A percentile compares a stretch with the other conserved stretches of the same genome.
These are phyloP conservation scores for Leishmania lainsoni DNA, from an alignment of 208 protist genomes.

Conservation along the genomic window DNA sequence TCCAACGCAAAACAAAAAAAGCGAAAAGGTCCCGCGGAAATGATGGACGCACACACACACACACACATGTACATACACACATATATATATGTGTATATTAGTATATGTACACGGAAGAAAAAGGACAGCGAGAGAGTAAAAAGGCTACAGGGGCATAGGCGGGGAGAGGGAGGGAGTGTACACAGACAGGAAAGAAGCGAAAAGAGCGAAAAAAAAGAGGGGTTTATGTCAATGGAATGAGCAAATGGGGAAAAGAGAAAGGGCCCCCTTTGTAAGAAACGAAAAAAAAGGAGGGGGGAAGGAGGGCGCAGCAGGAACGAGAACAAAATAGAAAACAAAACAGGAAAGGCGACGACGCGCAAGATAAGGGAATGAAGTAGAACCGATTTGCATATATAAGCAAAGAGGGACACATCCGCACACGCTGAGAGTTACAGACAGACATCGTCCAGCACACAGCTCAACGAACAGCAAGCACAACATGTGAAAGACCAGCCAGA, in stretches of 20 bases:
- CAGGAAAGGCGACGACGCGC: neutral
- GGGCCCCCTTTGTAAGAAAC: neutral
- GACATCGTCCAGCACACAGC: neutral
- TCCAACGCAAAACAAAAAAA: neutral
- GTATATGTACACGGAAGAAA: neutral
- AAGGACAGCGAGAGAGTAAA: neutral
- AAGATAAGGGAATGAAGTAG: neutral
- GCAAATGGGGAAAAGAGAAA: neutral
- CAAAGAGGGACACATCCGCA: neutral
- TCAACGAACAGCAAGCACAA: neutral
- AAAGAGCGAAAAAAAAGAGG: no score
- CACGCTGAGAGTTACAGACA: neutral
- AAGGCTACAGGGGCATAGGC: neutral
- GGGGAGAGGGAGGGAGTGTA: neutral
- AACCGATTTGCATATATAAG: neutral
- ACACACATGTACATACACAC: neutral
- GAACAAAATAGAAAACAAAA: neutral
- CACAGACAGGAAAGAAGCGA: neutral
- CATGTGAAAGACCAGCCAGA: no score
- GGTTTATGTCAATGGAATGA: neutral
- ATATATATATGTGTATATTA: conserved; percentile 13
- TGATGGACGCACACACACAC: neutral
- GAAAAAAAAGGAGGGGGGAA: neutral
- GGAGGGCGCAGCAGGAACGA: neutral
- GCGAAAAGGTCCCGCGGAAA: neutral